Percentiles rank a stretch among this genome's conserved stretches.
phyloP scores from a whole-genome alignment of 164 flowering plant species.

The Chloranthus sessilifolius region DNA sequence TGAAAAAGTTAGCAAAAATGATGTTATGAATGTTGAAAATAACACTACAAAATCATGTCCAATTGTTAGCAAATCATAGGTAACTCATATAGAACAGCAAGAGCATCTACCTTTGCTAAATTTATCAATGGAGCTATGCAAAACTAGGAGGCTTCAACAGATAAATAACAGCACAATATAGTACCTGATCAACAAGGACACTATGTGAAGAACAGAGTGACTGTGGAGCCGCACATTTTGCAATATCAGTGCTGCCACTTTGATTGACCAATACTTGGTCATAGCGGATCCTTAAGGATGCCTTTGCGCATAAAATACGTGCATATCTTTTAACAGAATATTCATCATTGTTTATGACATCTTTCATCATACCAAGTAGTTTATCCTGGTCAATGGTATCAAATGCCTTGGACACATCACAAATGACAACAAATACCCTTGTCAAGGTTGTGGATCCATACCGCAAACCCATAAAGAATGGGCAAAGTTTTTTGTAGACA shows the following conservation, averaged over 20 bases:
- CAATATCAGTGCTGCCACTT: slow-evolving; percentile 10
- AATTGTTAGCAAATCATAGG: neutral
- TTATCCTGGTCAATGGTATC: slow-evolving; percentile 82
- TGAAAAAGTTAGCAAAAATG: neutral
- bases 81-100: neutral
- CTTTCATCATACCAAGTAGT: slow-evolving; percentile 61
- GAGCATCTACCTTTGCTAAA: neutral
- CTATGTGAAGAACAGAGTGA: slow-evolving; percentile 27
- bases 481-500: slow-evolving; percentile 58
- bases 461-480: slow-evolving; percentile 47
- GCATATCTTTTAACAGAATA: slow-evolving; percentile 37
- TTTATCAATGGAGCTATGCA: neutral
- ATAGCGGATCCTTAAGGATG: slow-evolving; percentile 32
- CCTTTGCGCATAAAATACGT: slow-evolving; percentile 45
- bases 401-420: slow-evolving; percentile 89
- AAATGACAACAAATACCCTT: slow-evolving; percentile 46
- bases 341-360: slow-evolving; percentile 35
- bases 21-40: neutral
- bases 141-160: neutral
- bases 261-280: slow-evolving; percentile 19
- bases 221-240: slow-evolving; percentile 15
- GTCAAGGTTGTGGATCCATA: slow-evolving; percentile 27
- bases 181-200: slow-evolving; percentile 64
- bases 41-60: neutral
- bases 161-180: neutral